Evolutionary conservation across 257 asterid species (phyloP).

Genomic region (Craterostigma plantagineum): DNA sequence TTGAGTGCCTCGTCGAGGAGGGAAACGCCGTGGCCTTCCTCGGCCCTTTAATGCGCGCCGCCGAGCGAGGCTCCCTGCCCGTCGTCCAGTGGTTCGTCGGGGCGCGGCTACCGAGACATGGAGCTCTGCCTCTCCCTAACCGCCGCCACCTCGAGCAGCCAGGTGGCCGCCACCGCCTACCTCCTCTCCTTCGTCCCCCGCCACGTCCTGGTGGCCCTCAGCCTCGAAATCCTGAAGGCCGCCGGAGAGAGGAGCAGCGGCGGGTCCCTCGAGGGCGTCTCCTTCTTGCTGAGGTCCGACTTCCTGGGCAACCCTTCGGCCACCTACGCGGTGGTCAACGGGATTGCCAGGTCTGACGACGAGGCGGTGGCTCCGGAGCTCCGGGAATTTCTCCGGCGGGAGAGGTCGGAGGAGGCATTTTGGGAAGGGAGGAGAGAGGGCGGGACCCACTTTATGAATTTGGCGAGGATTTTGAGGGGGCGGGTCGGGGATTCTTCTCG

Average conservation of each 20-base stretch:
- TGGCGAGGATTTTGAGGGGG: slow-evolving; percentile 41
- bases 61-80: slow-evolving; percentile 85
- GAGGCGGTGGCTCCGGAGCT: slow-evolving; percentile 75
- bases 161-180: slow-evolving; percentile 62
- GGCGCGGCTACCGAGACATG: slow-evolving; percentile 90
- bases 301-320: slow-evolving; percentile 71
- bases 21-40: slow-evolving; percentile 89
- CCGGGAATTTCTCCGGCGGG: slow-evolving; percentile 36
- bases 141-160: slow-evolving; percentile 93
- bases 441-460: slow-evolving; percentile 38
- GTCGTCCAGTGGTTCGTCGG: slow-evolving; percentile 89
- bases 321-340: slow-evolving; percentile 79
- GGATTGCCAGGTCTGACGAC: slow-evolving; percentile 63
- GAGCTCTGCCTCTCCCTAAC: slow-evolving; percentile 93
- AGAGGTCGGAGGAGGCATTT: slow-evolving; percentile 84
- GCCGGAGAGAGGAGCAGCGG: slow-evolving; percentile 90
- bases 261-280: slow-evolving; percentile 80
- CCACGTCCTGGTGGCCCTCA: slow-evolving; percentile 76
- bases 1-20: slow-evolving; percentile 94
- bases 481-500: slow-evolving; percentile 54
- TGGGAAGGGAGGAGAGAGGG: slow-evolving; percentile 48
- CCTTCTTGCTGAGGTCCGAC: slow-evolving; percentile 70
- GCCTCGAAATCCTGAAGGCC: slow-evolving; percentile 89
- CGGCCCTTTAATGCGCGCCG: slow-evolving; percentile 96
- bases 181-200: slow-evolving; percentile 95